A percentile compares a stretch with the other conserved stretches of the same genome.
Conservation (phyloP, 495 filamentous ascomycete genomes). For the Endocarpon pusillum region DNA sequence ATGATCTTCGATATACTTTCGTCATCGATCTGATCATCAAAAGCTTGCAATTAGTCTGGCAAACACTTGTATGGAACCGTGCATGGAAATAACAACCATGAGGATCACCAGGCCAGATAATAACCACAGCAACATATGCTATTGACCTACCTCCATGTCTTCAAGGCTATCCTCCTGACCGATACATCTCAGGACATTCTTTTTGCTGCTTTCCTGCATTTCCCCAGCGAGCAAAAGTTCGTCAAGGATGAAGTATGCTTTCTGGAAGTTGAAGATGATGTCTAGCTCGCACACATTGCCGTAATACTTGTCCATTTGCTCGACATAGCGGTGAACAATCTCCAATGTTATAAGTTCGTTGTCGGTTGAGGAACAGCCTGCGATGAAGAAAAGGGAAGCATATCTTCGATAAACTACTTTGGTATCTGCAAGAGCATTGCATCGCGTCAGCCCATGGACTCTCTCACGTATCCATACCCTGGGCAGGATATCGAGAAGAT, state of each 20-base stretch:
- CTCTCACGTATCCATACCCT: too few species aligned
- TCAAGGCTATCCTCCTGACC: conserved; percentile 87
- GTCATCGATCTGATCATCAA: conserved; percentile 84
- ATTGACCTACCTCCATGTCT: conserved; percentile 81
- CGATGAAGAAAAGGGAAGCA: conserved; percentile 97
- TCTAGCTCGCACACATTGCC: conserved; percentile 99
- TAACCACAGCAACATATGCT: conserved; percentile 1
- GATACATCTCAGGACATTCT: conserved; percentile 91
- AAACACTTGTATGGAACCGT: too few species aligned
- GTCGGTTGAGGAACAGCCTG: conserved; percentile 82
- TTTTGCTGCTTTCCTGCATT: conserved; percentile 98
- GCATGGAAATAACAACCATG: not conserved
- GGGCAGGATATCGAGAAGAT: not conserved
- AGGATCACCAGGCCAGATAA: conserved; percentile 2
- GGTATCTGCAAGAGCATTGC: conserved; percentile 52
- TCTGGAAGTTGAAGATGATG: conserved; percentile 99
- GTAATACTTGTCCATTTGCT: conserved; percentile 99
- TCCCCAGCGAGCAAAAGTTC: conserved; percentile 91
- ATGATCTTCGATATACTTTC: conserved; percentile 87
- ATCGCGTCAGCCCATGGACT: too few species aligned
- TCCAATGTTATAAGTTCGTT: conserved; percentile 98
- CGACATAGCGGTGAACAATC: conserved; percentile 95
- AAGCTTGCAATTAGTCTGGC: too few species aligned
- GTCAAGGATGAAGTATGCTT: conserved; percentile 97
- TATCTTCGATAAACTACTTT: conserved; percentile 99